phyloP scores from a whole-genome alignment of 2,329 filamentous ascomycete genomes.

The Delphinella strobiligena region DNA sequence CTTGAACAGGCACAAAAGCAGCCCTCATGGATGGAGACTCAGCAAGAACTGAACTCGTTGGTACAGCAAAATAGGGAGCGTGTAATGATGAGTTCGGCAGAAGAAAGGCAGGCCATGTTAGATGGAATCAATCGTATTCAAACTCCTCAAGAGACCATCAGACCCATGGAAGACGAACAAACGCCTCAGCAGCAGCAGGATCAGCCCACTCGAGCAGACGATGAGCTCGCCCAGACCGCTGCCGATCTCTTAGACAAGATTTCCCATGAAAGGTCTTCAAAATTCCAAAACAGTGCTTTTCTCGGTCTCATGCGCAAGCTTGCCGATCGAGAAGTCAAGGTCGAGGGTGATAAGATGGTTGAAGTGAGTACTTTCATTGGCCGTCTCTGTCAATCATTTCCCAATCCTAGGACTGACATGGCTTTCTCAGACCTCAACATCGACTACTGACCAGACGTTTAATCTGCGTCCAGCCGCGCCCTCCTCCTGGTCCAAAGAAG shows the following conservation, averaged over 20 bases:
- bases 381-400: not conserved
- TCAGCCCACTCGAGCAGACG: conserved; percentile 35
- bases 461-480: not conserved
- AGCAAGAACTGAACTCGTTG: too few species aligned
- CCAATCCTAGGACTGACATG: not conserved
- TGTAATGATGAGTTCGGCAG: too few species aligned
- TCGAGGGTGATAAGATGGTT: conserved; percentile 59
- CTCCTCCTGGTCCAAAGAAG: not conserved
- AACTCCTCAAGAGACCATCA: too few species aligned
- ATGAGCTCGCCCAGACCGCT: conserved; percentile 62
- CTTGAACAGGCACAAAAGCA: too few species aligned
- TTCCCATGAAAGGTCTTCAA: conserved; percentile 53
- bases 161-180: conserved; percentile 4
- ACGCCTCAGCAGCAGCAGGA: conserved; percentile 6
- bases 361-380: conserved; percentile 30
- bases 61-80: too few species aligned
- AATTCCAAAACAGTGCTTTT: conserved; percentile 71
- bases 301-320: conserved; percentile 65
- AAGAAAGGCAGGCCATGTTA: too few species aligned
- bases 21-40: too few species aligned
- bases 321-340: conserved; percentile 57
- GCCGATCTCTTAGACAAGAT: conserved; percentile 58
- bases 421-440: not conserved
- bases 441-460: not conserved
- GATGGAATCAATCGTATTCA: too few species aligned